These are phyloP conservation scores for Erodium trifolium DNA, from an alignment of 441 rosid genomes.

Conservation along the genomic window DNA sequence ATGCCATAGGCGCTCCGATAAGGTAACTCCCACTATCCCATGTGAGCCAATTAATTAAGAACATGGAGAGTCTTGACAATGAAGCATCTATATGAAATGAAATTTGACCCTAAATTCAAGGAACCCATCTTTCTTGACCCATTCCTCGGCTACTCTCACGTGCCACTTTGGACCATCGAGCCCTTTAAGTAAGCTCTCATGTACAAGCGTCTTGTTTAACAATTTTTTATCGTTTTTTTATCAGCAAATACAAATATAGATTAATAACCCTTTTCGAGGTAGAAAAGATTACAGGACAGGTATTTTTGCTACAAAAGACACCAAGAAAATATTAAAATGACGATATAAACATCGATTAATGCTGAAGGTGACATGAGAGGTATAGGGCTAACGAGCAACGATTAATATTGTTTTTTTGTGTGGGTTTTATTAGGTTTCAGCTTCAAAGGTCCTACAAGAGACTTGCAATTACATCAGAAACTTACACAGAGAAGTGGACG, in stretches of 20 bases:
- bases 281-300: too few species aligned
- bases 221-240: too few species aligned
- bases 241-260: too few species aligned
- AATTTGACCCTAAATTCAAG: constrained; percentile 28
- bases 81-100: constrained; percentile 15
- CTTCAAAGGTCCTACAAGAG: constrained; percentile 81
- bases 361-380: constrained; percentile 9
- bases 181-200: too few species aligned
- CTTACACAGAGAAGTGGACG: constrained; percentile 74
- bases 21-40: constrained; percentile 32
- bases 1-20: constrained; percentile 60
- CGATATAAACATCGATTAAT: not conserved
- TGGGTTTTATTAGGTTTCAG: constrained; percentile 47
- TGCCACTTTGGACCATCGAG: constrained; percentile 13
- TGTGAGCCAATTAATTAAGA: constrained; percentile 10
- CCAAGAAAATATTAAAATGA: too few species aligned
- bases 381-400: not conserved
- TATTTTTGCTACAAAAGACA: too few species aligned
- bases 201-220: too few species aligned
- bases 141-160: constrained; percentile 13
- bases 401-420: constrained; percentile 6
- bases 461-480: constrained; percentile 78
- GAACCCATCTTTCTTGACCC: constrained; percentile 28
- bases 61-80: constrained; percentile 13
- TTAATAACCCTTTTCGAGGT: too few species aligned